A percentile compares a stretch with the other conserved stretches of the same genome.
phyloP scores from a whole-genome alignment of 2,329 filamentous ascomycete genomes.

The Cercospora sesami region DNA sequence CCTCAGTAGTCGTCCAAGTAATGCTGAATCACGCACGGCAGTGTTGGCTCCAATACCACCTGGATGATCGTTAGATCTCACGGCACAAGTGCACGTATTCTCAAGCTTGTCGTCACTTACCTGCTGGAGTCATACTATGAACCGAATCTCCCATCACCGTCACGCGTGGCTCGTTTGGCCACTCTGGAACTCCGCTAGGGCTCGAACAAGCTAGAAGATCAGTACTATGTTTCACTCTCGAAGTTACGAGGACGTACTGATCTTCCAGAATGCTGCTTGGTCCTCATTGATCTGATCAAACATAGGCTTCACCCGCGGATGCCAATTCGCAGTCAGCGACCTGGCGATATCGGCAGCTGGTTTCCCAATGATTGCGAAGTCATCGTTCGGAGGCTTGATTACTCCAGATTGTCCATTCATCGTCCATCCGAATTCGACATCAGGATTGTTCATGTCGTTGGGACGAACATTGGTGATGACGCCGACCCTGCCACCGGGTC shows the following conservation, averaged over 20 bases:
- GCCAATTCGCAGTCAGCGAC: constrained; percentile 56
- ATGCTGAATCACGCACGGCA: constrained; percentile 56
- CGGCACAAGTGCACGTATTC: too few species aligned
- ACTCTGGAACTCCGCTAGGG: constrained; percentile 60
- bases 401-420: constrained; percentile 60
- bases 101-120: neutral
- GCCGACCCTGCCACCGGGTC: constrained; percentile 51
- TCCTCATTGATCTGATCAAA: constrained; percentile 59
- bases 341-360: constrained; percentile 61
- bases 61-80: neutral
- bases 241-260: constrained; percentile 40
- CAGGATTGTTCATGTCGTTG: constrained; percentile 59
- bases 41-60: constrained; percentile 60
- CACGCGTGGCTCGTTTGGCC: constrained; percentile 59
- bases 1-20: constrained; percentile 54
- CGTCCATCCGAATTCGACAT: constrained; percentile 63
- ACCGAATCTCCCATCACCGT: constrained; percentile 61
- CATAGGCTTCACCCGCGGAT: constrained; percentile 56
- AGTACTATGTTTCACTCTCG: neutral
- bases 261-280: constrained; percentile 66
- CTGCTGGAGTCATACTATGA: constrained; percentile 58
- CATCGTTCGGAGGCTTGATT: constrained; percentile 59
- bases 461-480: constrained; percentile 65
- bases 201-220: constrained; percentile 51
- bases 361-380: constrained; percentile 59